phyloP scores from a whole-genome alignment of 2,329 filamentous ascomycete species.

The Ophiostoma tasmaniense region DNA sequence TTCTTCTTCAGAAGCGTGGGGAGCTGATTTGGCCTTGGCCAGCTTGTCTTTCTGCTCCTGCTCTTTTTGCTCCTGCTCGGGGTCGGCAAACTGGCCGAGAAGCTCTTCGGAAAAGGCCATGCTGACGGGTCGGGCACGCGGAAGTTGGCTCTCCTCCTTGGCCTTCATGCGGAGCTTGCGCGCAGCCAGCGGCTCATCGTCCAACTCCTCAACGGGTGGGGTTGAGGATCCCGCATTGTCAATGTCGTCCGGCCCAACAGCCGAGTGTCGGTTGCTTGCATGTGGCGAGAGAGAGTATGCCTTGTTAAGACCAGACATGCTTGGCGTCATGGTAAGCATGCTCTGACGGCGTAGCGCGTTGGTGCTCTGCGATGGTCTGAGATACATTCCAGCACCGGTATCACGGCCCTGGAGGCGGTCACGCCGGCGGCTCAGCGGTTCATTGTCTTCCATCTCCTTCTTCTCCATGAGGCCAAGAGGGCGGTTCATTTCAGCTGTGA shows the following conservation, averaged over 20 bases:
- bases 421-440: slow-evolving; percentile 71
- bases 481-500: slow-evolving; percentile 48
- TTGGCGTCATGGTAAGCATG: slow-evolving; percentile 35
- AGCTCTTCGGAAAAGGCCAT: slow-evolving; percentile 61
- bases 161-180: slow-evolving; percentile 57
- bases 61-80: slow-evolving; percentile 32
- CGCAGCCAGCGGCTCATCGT: slow-evolving; percentile 59
- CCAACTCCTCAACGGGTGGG: slow-evolving; percentile 41
- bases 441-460: slow-evolving; percentile 82
- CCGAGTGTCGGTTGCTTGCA: not conserved
- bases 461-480: slow-evolving; percentile 71
- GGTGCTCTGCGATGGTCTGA: slow-evolving; percentile 16
- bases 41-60: slow-evolving; percentile 23
- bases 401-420: slow-evolving; percentile 62
- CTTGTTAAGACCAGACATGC: slow-evolving; percentile 10
- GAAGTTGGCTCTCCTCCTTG: slow-evolving; percentile 43
- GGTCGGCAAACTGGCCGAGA: slow-evolving; percentile 53
- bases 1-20: slow-evolving; percentile 44
- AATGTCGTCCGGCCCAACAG: not conserved
- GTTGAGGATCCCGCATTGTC: slow-evolving; percentile 23
- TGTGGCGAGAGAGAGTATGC: slow-evolving; percentile 18
- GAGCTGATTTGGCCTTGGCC: not conserved
- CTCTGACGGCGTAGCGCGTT: slow-evolving; percentile 34
- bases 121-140: slow-evolving; percentile 51
- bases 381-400: slow-evolving; percentile 28